phyloP scores from a whole-genome alignment of 495 filamentous ascomycete genomes.

The Glutinoglossum americanum region DNA sequence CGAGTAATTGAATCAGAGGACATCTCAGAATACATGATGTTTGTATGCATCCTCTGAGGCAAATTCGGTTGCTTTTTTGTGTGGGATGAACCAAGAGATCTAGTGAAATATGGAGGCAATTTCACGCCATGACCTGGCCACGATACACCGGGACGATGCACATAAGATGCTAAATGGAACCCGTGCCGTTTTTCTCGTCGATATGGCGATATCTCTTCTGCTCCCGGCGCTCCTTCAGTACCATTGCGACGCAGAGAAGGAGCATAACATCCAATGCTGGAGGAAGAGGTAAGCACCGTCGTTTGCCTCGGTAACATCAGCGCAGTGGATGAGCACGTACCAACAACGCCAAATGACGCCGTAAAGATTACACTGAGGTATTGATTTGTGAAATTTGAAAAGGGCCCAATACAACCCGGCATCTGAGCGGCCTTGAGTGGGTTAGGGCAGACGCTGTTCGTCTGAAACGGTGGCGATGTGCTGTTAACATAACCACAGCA shows the following conservation, averaged over 20 bases:
- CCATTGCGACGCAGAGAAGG: conserved; percentile 40
- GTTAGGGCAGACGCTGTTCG: conserved; percentile 36
- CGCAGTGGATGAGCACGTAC: conserved; percentile 11
- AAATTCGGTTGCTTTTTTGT: neutral
- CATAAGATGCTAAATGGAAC: neutral
- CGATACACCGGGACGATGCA: neutral
- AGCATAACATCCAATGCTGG: conserved; percentile 35
- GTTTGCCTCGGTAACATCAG: neutral
- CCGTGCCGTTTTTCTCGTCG: neutral
- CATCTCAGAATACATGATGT: too few relatives aligned
- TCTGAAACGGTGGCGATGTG: conserved; percentile 39
- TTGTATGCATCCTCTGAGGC: neutral
- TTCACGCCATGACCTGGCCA: neutral
- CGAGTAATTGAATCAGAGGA: too few relatives aligned
- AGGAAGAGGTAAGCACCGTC: neutral
- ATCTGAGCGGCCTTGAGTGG: conserved; percentile 40
- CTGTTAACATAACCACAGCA: conserved; percentile 58
- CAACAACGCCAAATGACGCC: conserved; percentile 52
- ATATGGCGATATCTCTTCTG: conserved; percentile 27
- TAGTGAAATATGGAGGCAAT: neutral
- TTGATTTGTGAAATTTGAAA: conserved; percentile 39
- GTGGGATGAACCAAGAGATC: too few relatives aligned
- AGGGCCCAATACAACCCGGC: conserved; percentile 38
- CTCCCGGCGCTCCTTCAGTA: conserved; percentile 53
- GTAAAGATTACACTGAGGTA: conserved; percentile 56